Evolutionary conservation across 2,329 filamentous ascomycete genomes (phyloP).

Genomic region (Xylogone sp.): DNA sequence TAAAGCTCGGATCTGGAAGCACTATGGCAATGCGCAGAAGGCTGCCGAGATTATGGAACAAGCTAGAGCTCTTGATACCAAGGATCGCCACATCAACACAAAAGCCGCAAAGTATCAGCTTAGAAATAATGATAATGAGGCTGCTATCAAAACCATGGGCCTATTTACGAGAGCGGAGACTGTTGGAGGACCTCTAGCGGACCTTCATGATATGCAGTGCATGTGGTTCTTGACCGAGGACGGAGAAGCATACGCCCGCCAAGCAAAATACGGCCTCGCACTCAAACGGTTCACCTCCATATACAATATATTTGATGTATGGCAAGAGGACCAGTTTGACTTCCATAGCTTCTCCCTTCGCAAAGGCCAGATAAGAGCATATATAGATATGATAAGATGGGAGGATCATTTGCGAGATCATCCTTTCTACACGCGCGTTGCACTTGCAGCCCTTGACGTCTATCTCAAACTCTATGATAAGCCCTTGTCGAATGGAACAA

Average conservation of each 20-base stretch:
- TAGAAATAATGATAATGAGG: conserved; percentile 85
- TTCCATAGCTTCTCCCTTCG: conserved; percentile 97
- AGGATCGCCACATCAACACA: conserved; percentile 96
- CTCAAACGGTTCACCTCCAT: conserved; percentile 89
- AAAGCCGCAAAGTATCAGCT: conserved; percentile 97
- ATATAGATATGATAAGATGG: conserved; percentile 95
- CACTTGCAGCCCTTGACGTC: conserved; percentile 74
- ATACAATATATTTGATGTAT: conserved; percentile 90
- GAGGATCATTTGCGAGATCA: conserved; percentile 89
- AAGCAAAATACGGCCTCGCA: conserved; percentile 78
- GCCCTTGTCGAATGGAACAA: conserved; percentile 61
- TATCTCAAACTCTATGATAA: conserved; percentile 79
- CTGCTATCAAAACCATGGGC: conserved; percentile 82
- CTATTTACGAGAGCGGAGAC: conserved; percentile 93
- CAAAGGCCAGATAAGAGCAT: conserved; percentile 92
- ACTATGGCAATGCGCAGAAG: conserved; percentile 73
- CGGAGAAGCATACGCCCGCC: conserved; percentile 80
- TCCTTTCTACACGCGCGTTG: conserved; percentile 85
- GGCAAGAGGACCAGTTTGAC: conserved; percentile 98
- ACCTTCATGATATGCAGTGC: conserved; percentile 97
- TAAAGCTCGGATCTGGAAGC: conserved; percentile 92
- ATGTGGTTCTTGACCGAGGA: conserved; percentile 97
- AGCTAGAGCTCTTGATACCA: conserved; percentile 79
- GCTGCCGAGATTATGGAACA: conserved; percentile 86
- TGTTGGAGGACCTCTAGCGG: conserved; percentile 79